These are phyloP conservation scores for Zostera marina DNA, from an alignment of 116 monocot species.

Conservation along the genomic window DNA sequence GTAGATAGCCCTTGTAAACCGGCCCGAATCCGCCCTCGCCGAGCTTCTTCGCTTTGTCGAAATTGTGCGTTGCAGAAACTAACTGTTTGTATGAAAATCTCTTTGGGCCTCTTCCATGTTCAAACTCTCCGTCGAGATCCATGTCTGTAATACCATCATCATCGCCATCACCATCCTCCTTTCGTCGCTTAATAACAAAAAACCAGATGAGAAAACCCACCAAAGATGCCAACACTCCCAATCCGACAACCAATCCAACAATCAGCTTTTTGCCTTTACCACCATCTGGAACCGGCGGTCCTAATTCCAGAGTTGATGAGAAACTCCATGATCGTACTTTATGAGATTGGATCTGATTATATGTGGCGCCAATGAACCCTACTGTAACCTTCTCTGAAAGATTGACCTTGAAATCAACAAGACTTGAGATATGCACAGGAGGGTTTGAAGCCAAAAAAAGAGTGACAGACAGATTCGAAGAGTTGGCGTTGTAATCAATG, in stretches of 20 bases:
- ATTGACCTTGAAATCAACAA: conserved; percentile 1
- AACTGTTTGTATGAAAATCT: conserved; percentile 26
- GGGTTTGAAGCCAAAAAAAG: not conserved
- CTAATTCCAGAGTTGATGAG: conserved; percentile 1
- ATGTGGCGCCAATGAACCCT: conserved; percentile 8
- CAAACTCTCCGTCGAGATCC: conserved; percentile 15
- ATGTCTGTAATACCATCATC: not conserved
- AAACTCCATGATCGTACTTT: conserved; percentile 6
- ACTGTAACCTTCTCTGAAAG: conserved; percentile 5
- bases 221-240: not conserved
- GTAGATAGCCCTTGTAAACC: conserved; percentile 29
- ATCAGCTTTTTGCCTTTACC: not conserved
- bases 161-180: not conserved
- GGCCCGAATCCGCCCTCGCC: conserved; percentile 46
- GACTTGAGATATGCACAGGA: not conserved
- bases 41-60: conserved; percentile 16
- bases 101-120: conserved; percentile 26
- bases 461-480: not conserved
- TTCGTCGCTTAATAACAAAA: not conserved
- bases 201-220: not conserved
- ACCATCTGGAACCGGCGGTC: not conserved
- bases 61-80: conserved; percentile 19
- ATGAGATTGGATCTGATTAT: not conserved
- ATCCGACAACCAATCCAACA: not conserved
- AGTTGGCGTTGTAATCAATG: conserved; percentile 6